These are phyloP conservation scores for Phaffomyces thermotolerans DNA, from an alignment of 805 yeast genomes.

Conservation along the genomic window DNA sequence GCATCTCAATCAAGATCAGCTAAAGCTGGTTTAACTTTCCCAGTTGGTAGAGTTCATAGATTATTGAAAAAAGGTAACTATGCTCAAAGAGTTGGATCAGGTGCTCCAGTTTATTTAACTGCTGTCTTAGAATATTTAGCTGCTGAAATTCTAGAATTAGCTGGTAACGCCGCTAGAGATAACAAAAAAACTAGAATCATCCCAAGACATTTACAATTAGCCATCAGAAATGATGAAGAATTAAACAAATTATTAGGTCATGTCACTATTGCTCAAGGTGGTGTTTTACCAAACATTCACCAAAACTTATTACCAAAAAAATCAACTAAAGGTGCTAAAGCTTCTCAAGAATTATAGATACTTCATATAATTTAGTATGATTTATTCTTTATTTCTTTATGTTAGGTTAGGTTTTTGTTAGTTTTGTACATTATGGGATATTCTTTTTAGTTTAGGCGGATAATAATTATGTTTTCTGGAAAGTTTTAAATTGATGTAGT, in stretches of 20 bases:
- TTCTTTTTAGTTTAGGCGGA: constrained; percentile 16
- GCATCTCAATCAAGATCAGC: constrained; percentile 97
- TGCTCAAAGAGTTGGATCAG: constrained; percentile 98
- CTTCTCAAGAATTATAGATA: constrained; percentile 50
- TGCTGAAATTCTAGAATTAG: constrained; percentile 96
- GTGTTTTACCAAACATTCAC: constrained; percentile 82
- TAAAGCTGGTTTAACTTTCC: constrained; percentile 98
- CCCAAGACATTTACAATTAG: constrained; percentile 94
- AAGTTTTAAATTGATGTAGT: not conserved
- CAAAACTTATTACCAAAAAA: constrained; percentile 84
- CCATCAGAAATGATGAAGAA: constrained; percentile 98
- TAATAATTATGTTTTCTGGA: constrained; percentile 15
- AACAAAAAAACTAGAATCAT: constrained; percentile 93
- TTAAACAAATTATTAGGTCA: constrained; percentile 87
- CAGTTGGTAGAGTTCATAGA: constrained; percentile 99
- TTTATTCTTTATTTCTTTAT: constrained; percentile 6
- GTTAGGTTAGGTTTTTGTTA: constrained; percentile 11
- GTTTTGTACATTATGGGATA: constrained; percentile 18
- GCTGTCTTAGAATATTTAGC: constrained; percentile 96
- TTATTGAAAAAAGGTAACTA: constrained; percentile 94
- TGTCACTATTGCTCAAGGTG: constrained; percentile 97
- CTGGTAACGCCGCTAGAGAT: constrained; percentile 98
- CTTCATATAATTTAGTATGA: constrained; percentile 1
- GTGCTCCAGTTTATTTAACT: constrained; percentile 97
- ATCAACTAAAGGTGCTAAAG: constrained; percentile 49